Base-by-base conservation (phyloP, 139 green algal genomes). In the Spirogloea muscicola region DNA sequence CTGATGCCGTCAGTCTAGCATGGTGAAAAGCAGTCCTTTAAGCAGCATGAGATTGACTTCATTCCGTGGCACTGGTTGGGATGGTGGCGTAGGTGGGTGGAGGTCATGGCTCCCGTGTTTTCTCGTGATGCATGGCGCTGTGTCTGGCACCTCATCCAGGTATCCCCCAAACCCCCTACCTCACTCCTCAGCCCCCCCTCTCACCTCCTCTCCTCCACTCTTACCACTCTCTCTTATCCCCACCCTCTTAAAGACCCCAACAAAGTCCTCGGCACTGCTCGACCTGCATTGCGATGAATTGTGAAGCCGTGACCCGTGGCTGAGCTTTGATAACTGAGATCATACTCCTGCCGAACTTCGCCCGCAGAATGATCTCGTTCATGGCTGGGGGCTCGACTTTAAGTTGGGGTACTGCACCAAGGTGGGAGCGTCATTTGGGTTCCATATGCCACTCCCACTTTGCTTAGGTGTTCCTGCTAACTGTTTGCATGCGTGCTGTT, bases 101-200 rank as follows among this genome's bases (percentile, higher is more conserved):
- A 81, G 73, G 77, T 81, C 16, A 58, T 61, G 66, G 73, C 36
- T 31, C 73, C 73, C 2, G 73, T 81, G 7, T 81, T 81, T 39
- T 77, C 73, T 16, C 63, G 73, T 1, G 5, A 21, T n/a, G 64
- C 64, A 21, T 81, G 73, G 73, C 73, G 67, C 5, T 81, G 73
- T 29, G 66, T 62, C 31, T 81, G 73, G 73, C n/a, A 77, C 49
- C 52, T 81, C 31, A 79, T 81, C 33, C 73, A 81, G 73, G 69
- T 78, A 34, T 25, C 31, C 52, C 40, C 21, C 46, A 31, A 21
- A 55, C 46, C 21, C 46, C 21, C 46, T 31, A 21, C 21, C 46
- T 31, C 46, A 55, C 46, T 31, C 46, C n/a, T n/a, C n/a, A n/a
- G n/a, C n/a, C n/a, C n/a, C n/a, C n/a, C n/a, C n/a, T n/a, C n/a